These are phyloP conservation scores for Emergomyces pasteurianus DNA, from an alignment of 2,329 filamentous ascomycete species.

Conservation along the genomic window DNA sequence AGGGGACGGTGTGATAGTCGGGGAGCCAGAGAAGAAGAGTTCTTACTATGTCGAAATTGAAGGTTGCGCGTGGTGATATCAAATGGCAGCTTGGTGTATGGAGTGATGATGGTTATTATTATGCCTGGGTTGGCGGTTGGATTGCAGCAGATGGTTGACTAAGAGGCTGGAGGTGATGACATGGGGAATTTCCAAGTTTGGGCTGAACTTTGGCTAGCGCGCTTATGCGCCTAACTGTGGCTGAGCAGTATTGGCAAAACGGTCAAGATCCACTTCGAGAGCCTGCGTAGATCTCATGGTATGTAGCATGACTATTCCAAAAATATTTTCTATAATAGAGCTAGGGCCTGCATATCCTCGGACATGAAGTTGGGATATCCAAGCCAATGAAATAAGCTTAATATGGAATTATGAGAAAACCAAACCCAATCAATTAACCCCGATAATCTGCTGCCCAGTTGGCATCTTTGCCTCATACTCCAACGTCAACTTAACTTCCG, in stretches of 20 bases:
- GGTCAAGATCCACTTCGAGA: background rate
- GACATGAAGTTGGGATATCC: background rate
- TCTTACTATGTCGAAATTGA: background rate
- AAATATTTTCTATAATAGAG: background rate
- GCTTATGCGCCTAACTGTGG: background rate
- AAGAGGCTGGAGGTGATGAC: background rate
- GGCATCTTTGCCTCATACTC: constrained; percentile 53
- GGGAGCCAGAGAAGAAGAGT: background rate
- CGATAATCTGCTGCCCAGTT: constrained; percentile 14
- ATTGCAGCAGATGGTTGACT: background rate
- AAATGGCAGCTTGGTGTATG: background rate
- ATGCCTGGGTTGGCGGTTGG: background rate
- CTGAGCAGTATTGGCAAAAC: too few relatives aligned
- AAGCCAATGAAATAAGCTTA: background rate
- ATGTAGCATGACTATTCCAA: background rate
- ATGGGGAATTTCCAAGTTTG: background rate
- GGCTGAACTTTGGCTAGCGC: background rate
- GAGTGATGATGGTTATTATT: background rate
- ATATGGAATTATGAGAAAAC: background rate
- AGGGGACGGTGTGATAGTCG: background rate
- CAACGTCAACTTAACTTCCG: constrained; percentile 44
- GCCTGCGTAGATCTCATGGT: background rate
- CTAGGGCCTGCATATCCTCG: background rate
- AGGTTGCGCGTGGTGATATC: background rate
- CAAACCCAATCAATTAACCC: background rate